Percentiles rank a stretch among this genome's conserved stretches.
Evolutionary conservation across 352 stramenopile genomes (phyloP).

Genomic region (Phytopythium ostracodes): DNA sequence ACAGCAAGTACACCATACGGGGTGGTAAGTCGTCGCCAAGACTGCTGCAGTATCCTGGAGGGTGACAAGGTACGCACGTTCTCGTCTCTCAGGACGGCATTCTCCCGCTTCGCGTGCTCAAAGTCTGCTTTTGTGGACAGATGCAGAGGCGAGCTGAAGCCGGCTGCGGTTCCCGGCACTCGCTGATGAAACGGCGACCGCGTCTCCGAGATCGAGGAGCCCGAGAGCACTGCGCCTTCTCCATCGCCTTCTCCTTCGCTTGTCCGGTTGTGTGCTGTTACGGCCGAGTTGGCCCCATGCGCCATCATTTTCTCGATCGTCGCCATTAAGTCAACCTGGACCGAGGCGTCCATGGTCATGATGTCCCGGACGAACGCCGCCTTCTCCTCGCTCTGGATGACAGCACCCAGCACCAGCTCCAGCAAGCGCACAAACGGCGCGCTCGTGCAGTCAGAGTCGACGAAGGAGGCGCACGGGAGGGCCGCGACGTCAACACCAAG

Average conservation of each 20-base stretch:
- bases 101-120: conserved; percentile 42
- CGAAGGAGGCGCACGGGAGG: conserved; percentile 11
- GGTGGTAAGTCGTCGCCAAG: neutral
- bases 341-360: conserved; percentile 48
- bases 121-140: conserved; percentile 46
- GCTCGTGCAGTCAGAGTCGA: conserved; percentile 10
- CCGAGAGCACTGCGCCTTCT: neutral
- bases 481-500: conserved; percentile 16
- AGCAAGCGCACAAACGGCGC: conserved; percentile 17
- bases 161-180: no score
- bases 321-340: conserved; percentile 59
- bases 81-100: conserved; percentile 57
- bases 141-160: conserved; percentile 26
- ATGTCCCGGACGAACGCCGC: conserved; percentile 61
- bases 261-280: conserved; percentile 2
- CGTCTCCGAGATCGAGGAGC: neutral
- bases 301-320: conserved; percentile 57
- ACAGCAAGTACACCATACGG: neutral
- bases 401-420: conserved; percentile 41
- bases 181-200: neutral
- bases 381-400: conserved; percentile 58
- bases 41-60: neutral
- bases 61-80: conserved; percentile 28
- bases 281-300: conserved; percentile 7
- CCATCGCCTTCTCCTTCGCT: neutral